A percentile compares a stretch with the other conserved stretches of the same genome.
These are phyloP conservation scores for Nicotiana sylvestris DNA, from an alignment of 257 asterid species.

Conservation along the genomic window DNA sequence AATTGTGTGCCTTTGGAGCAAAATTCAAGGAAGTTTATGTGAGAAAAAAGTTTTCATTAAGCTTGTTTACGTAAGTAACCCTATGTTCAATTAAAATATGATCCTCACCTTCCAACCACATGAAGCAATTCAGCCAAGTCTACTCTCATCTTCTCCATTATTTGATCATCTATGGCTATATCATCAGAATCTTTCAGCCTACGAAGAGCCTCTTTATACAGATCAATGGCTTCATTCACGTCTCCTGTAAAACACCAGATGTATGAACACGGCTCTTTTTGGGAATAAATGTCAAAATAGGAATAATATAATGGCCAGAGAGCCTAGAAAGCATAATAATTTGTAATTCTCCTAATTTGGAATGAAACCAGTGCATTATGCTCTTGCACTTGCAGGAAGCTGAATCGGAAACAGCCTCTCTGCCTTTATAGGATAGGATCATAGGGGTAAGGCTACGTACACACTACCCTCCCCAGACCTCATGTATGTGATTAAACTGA, in stretches of 20 bases:
- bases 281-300: neutral
- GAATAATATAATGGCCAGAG: neutral
- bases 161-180: constrained; percentile 44
- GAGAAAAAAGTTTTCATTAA: neutral
- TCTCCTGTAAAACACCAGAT: constrained; percentile 41
- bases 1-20: neutral
- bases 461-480: too few relatives aligned
- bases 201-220: constrained; percentile 56
- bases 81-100: neutral
- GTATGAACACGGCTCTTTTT: neutral
- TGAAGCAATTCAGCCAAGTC: constrained; percentile 94
- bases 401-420: neutral
- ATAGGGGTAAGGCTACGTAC: too few relatives aligned
- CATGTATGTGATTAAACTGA: too few relatives aligned
- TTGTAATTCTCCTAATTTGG: neutral
- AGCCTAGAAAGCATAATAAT: neutral
- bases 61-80: neutral
- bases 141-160: constrained; percentile 71
- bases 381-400: neutral
- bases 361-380: neutral
- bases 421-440: too few relatives aligned
- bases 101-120: constrained; percentile 66
- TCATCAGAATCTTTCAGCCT: constrained; percentile 43
- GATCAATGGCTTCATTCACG: constrained; percentile 64
- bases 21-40: neutral